Base-by-base conservation (phyloP, 305 asterid genomes). In the Petunia hybrid region DNA sequence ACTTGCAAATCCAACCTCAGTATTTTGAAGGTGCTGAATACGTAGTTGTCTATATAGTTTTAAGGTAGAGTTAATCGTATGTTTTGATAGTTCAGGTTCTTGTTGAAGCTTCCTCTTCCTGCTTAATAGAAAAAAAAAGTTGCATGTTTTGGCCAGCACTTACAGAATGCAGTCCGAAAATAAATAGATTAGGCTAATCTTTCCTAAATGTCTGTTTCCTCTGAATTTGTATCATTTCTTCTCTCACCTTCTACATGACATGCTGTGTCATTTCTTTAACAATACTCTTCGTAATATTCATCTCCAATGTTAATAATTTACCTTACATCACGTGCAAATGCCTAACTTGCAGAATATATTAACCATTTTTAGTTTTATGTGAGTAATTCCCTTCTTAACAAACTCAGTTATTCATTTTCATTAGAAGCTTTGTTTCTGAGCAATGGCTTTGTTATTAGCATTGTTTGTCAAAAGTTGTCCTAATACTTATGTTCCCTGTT, bases 401-500 rank as follows among this genome's bases (percentile, higher is more conserved):
- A 3, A 62, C 35, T 46, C 35, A 10, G 35, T 35, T 48, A 31
- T 46, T 71, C 61, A 45, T 46, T 42, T 46, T 56, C 41, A 31
- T 42, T 46, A 71, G 77, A 5, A 42, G 77, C 12, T 31, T 46
- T 71, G 31, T 31, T 10, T 69, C 41, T 46, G 43, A 71, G 10
- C 48, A 35, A 7, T 71, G 45, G 9, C 13, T 48, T 71, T 71
- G 62, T 48, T 41, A 71, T 71, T 71, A 48, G 61, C 62, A 70
- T 35, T 71, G 48, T 55, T 36, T 48, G 76, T 76, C 82, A 60
- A 66, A 38, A 22, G 31, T 78, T 65, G 14, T 81, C 80, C 81
- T 63, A 51, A 55, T 76, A 80, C 56, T 83, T 76, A 74, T 84
- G 46, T 85, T 83, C 82, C 57, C 63, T 81, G 87, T 65, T 83